A percentile compares a stretch with the other conserved stretches of the same genome.
These are phyloP conservation scores for Dictyostelium intermedium DNA, from an alignment of 78 protist genomes.

Conservation along the genomic window DNA sequence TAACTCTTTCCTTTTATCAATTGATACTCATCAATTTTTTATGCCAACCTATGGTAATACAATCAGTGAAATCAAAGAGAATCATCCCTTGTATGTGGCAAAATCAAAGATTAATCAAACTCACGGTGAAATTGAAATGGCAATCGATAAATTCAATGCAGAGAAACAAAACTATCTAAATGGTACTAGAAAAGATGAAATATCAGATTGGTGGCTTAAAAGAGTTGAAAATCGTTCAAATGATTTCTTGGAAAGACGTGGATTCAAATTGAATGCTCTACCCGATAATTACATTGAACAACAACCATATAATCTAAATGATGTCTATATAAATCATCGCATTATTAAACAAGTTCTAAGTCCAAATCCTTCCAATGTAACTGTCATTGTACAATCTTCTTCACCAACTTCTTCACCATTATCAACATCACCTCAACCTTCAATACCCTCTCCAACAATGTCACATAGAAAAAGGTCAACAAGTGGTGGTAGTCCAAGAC, in stretches of 20 bases:
- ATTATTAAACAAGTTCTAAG: conserved; percentile 24
- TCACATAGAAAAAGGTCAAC: neutral
- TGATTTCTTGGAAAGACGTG: conserved; percentile 28
- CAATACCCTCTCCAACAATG: neutral
- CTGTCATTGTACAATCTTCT: neutral
- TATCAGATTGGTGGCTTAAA: conserved; percentile 70
- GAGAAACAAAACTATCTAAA: conserved; percentile 1
- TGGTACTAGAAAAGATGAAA: conserved; percentile 29
- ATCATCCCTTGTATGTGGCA: neutral
- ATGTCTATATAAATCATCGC: conserved; percentile 10
- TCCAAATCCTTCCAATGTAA: neutral
- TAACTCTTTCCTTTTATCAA: neutral
- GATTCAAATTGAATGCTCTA: conserved; percentile 35
- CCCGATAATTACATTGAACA: conserved; percentile 75
- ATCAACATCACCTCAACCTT: neutral
- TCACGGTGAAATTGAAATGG: conserved; percentile 53
- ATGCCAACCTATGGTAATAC: conserved; percentile 40
- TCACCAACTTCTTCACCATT: neutral
- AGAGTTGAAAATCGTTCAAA: neutral
- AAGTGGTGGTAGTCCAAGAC: conserved; percentile 3
- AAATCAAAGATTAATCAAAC: conserved; percentile 46
- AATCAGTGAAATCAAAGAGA: conserved; percentile 1
- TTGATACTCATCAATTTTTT: conserved; percentile 30
- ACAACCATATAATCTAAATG: conserved; percentile 37
- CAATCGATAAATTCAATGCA: neutral